Conservation (phyloP, 2,329 filamentous ascomycete species). For the Ceratocystis alfenasii region DNA sequence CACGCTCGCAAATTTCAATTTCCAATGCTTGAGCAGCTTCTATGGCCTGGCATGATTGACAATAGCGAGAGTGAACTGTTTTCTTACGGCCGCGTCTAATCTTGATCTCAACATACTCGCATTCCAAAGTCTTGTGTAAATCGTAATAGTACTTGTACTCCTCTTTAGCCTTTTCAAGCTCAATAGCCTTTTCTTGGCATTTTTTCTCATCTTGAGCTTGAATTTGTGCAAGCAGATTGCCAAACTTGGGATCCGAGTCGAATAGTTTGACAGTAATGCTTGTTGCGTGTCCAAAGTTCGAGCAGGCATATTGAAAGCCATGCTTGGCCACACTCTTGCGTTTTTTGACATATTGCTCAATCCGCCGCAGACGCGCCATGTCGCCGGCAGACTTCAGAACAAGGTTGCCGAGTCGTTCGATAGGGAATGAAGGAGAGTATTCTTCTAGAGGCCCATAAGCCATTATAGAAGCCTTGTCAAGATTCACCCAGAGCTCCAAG, state of each 20-base stretch:
- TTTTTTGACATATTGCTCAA: conserved; percentile 36
- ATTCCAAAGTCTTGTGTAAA: neutral
- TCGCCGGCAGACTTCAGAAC: conserved; percentile 35
- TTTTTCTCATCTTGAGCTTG: neutral
- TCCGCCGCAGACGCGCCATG: conserved; percentile 33
- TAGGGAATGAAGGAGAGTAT: conserved; percentile 37
- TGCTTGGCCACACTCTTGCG: neutral
- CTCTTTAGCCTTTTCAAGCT: neutral
- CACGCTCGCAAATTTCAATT: conserved; percentile 46
- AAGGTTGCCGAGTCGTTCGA: conserved; percentile 33
- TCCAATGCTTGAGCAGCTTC: conserved; percentile 30
- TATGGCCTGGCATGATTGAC: neutral
- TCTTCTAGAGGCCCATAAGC: conserved; percentile 34
- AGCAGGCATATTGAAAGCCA: neutral
- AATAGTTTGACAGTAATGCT: conserved; percentile 3
- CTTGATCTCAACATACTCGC: neutral
- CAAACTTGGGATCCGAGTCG: neutral
- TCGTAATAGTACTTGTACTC: neutral
- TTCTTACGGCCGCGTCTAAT: accelerated
- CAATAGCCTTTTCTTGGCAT: neutral
- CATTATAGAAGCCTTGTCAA: conserved; percentile 37
- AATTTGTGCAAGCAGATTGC: neutral
- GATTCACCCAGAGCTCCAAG: conserved; percentile 47
- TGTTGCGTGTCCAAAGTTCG: neutral
- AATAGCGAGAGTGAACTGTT: neutral